Evolutionary conservation across 2,329 filamentous ascomycete species (phyloP), one percentile per base, ranked within the genome.

Genomic region (Fusarium robinianum): DNA sequence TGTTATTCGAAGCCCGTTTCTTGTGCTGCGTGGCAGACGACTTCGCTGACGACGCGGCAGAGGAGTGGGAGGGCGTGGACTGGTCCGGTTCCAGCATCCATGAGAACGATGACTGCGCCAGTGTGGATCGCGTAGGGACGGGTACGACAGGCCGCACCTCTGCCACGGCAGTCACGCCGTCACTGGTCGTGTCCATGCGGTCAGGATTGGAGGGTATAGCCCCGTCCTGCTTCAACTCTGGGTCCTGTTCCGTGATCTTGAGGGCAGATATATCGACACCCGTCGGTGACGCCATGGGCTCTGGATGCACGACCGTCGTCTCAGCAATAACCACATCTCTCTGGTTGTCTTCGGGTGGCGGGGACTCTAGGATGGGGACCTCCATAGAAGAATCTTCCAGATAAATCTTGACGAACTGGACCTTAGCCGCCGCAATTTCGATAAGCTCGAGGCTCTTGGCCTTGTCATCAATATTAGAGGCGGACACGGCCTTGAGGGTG

Each of bases 31-130:
- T 37, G 6, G 65, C 50, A 4, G 67, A 62, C 5, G 68, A 67
- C 14, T 67, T 68, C 23, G 40, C 53, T 6, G 55, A 32, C 4
- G 61, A 47, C 3, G 53, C 19, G 9, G 55, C 37, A n/a, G n/a
- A n/a, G 1, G 60, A 49, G 41, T 63, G 45, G 35, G 60, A 53
- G 26, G 47, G 56, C 8, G 33, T 44, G 0, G 70, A 64, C 40
- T 72, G 62, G 53, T 79, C 76, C 3, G 77, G 78, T 53, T 84
- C 83, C 3, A 90, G 73, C 85, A 90, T 90, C 84, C 85, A 90
- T 2, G 86, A 84, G 64, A 89, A 90, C 4, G 84, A 86, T 6
- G 87, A 89, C 54, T 88, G 85, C 1, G 85, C 84, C 22, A 90
- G 74, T 1, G 77, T 81, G 4, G 85, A 86, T 15, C 84, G 77